phyloP scores from a whole-genome alignment of 139 green algal genomes.

The Desmodesmus armatus region DNA sequence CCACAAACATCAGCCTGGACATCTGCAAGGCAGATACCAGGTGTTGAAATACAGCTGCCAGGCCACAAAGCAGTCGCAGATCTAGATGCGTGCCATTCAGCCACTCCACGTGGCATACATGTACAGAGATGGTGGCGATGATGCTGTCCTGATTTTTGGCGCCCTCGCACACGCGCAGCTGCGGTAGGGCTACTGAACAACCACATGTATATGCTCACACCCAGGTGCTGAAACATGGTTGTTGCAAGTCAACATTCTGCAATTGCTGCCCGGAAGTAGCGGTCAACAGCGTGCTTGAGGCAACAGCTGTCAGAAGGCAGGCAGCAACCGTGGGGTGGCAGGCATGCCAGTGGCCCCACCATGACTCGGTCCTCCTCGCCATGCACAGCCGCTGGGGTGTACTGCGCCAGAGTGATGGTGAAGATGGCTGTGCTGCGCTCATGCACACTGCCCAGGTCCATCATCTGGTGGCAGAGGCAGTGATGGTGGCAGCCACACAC shows the following conservation, averaged over 20 bases:
- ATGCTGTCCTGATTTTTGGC: too few species aligned
- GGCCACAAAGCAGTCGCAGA: slow-evolving; percentile 13
- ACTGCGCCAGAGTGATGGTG: slow-evolving; percentile 70
- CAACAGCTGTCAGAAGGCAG: not conserved
- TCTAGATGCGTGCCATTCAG: not conserved
- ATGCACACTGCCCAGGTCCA: slow-evolving; percentile 69
- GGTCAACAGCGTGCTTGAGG: not conserved
- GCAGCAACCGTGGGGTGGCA: not conserved
- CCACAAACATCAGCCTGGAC: slow-evolving; percentile 68
- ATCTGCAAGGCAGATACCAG: too few species aligned
- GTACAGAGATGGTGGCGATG: too few species aligned
- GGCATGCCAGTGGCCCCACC: slow-evolving; percentile 46
- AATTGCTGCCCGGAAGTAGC: too few species aligned
- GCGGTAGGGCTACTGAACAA: not conserved
- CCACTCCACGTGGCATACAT: too few species aligned
- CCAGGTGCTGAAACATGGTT: too few species aligned
- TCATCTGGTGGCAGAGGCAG: slow-evolving; percentile 38
- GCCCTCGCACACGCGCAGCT: not conserved
- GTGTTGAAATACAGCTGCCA: too few species aligned
- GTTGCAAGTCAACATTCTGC: too few species aligned
- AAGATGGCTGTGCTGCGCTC: slow-evolving; percentile 69
- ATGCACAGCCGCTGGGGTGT: slow-evolving; percentile 58
- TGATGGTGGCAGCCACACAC: not conserved
- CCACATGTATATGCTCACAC: not conserved
- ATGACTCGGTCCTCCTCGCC: slow-evolving; percentile 71